Evolutionary conservation across 768 basidiomycete species (phyloP).

Genomic region (Suillus subluteus): DNA sequence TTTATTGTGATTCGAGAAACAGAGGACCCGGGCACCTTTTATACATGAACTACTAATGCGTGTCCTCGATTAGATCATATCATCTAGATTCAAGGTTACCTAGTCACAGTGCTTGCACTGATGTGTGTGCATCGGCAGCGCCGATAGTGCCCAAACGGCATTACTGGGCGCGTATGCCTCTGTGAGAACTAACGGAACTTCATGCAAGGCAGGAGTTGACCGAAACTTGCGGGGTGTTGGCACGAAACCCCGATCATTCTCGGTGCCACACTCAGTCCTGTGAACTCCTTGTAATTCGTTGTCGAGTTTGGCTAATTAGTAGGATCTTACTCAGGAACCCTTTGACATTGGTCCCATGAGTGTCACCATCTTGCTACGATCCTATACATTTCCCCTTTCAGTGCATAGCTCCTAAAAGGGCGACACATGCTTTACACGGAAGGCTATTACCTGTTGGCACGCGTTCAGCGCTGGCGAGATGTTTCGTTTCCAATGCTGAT

Average conservation of each 20-base stretch:
- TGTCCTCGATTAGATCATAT: conserved; percentile 31
- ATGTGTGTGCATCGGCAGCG: conserved; percentile 26
- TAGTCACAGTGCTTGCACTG: conserved; percentile 35
- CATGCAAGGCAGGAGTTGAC: conserved; percentile 8
- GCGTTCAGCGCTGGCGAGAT: conserved; percentile 2
- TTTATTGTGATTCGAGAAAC: not conserved
- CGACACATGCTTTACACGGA: conserved; percentile 4
- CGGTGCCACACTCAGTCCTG: conserved; percentile 26
- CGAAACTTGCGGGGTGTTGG: conserved; percentile 10
- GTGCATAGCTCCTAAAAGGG: conserved; percentile 1
- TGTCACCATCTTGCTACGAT: conserved; percentile 11
- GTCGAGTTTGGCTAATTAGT: conserved; percentile 19
- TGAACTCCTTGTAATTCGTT: conserved; percentile 20
- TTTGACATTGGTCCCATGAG: conserved; percentile 14
- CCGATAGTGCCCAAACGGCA: conserved; percentile 31
- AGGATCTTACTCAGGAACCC: conserved; percentile 29
- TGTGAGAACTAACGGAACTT: conserved; percentile 12
- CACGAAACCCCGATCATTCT: conserved; percentile 22
- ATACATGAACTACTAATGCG: conserved; percentile 37
- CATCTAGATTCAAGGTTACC: conserved; percentile 35
- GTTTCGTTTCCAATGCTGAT: conserved; percentile 17
- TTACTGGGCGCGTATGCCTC: conserved; percentile 19
- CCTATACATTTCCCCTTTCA: conserved; percentile 1
- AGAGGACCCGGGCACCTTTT: conserved; percentile 24
- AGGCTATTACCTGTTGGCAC: conserved; percentile 9